These are phyloP conservation scores for Ganoderma boninense DNA, from an alignment of 1,284 basidiomycete species.

Conservation along the genomic window DNA sequence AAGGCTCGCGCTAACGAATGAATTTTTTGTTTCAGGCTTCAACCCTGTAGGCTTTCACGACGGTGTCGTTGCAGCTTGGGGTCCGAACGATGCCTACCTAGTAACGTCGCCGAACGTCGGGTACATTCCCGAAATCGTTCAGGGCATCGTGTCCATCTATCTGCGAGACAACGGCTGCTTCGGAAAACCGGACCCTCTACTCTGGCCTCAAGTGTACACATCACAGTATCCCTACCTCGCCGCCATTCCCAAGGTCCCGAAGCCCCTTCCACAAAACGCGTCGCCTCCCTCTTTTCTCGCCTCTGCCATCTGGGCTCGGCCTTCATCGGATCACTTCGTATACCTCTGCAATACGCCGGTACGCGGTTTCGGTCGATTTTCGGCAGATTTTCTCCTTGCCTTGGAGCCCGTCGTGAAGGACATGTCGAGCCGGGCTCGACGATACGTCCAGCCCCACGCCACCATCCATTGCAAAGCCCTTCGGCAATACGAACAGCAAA, in stretches of 20 bases:
- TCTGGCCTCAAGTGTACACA: background rate
- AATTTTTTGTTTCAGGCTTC: background rate
- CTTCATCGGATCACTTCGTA: background rate
- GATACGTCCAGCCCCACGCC: background rate
- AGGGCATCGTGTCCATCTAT: background rate
- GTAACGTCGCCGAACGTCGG: background rate
- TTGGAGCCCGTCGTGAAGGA: background rate
- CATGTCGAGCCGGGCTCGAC: background rate
- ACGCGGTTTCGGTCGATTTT: background rate
- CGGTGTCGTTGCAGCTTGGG: background rate
- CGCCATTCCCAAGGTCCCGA: background rate
- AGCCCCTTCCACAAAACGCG: no score
- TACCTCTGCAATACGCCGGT: background rate
- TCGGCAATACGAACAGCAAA: background rate
- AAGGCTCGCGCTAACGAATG: no score
- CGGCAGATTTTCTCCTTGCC: background rate
- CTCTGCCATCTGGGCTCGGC: background rate
- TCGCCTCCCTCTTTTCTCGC: background rate
- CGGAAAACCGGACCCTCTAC: background rate
- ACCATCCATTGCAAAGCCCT: background rate
- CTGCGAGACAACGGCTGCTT: background rate
- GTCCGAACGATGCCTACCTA: background rate
- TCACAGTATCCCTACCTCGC: background rate
- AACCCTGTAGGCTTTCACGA: background rate
- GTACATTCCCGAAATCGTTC: background rate